A percentile compares a stretch with the other conserved stretches of the same genome.
phyloP scores from a whole-genome alignment of 139 green algal species.

The Chlamydomonas schloesseri region DNA sequence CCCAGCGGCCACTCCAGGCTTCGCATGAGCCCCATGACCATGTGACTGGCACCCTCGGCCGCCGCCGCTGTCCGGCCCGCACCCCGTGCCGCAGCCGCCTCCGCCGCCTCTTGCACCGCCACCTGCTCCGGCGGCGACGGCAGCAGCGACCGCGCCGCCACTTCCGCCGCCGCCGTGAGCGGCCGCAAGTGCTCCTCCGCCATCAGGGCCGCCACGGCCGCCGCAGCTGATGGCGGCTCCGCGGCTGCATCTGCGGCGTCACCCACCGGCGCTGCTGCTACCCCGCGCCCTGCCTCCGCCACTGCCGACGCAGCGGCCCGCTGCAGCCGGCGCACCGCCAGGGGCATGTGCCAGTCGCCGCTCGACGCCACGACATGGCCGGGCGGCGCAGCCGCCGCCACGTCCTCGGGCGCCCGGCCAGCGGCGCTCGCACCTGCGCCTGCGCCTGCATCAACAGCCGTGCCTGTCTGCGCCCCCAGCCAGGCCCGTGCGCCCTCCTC shows the following conservation, averaged over 20 bases:
- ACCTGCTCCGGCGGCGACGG: neutral
- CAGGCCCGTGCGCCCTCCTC: too few relatives aligned
- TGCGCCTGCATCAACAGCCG: neutral
- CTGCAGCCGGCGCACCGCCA: conserved; percentile 1
- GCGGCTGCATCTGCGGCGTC: neutral
- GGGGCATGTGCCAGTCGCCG: conserved; percentile 10
- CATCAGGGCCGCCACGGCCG: neutral
- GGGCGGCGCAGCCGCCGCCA: too few relatives aligned
- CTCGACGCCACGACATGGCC: neutral
- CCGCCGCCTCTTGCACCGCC: neutral
- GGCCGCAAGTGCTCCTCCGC: neutral
- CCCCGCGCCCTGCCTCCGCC: too few relatives aligned
- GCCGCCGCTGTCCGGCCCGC: neutral
- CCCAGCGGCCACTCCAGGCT: conserved; percentile 4
- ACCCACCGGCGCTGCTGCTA: too few relatives aligned
- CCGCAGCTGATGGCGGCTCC: neutral
- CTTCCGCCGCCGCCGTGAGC: neutral
- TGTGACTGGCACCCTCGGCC: neutral
- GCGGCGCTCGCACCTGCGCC: neutral
- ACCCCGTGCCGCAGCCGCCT: neutral
- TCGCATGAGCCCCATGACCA: neutral
- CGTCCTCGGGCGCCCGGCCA: neutral
- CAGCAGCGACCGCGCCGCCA: neutral
- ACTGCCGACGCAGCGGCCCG: neutral
- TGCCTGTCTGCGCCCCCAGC: neutral